Conservation (phyloP, 805 yeast genomes). For the Grigorovia yakushimaensis region DNA sequence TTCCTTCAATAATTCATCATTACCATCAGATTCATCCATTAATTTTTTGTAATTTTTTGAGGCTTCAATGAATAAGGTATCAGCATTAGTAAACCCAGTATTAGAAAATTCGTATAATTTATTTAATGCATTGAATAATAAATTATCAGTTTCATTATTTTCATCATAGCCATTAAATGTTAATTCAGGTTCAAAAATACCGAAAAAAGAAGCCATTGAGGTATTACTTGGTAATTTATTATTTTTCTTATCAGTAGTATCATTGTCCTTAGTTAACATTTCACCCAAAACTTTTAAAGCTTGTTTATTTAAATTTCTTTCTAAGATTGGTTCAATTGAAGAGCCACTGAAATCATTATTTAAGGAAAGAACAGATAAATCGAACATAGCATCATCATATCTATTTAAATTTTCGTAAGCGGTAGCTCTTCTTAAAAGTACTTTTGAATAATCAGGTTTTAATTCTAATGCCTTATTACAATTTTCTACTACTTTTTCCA, state of each 20-base stretch:
- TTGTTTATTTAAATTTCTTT: constrained; percentile 74
- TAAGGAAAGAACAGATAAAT: constrained; percentile 79
- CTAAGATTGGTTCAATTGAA: constrained; percentile 70
- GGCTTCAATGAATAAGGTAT: constrained; percentile 44
- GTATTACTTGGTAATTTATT: constrained; percentile 70
- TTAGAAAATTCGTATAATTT: constrained; percentile 38
- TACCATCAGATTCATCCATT: constrained; percentile 16
- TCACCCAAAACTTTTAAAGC: constrained; percentile 64
- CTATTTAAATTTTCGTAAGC: constrained; percentile 77
- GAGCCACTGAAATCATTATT: constrained; percentile 76
- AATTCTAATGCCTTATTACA: constrained; percentile 77
- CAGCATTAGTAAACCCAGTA: constrained; percentile 32
- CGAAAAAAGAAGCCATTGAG: constrained; percentile 75
- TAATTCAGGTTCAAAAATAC: constrained; percentile 60
- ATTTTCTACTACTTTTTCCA: constrained; percentile 78
- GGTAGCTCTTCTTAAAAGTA: constrained; percentile 84
- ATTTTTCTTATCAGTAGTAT: constrained; percentile 5
- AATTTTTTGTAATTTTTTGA: constrained; percentile 33
- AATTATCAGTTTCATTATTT: constrained; percentile 51
- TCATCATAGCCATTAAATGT: constrained; percentile 41
- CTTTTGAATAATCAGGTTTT: constrained; percentile 86
- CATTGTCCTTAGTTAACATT: constrained; percentile 22
- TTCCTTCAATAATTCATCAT: constrained; percentile 23
- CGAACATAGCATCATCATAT: constrained; percentile 81
- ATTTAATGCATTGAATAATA: constrained; percentile 55